Conservation (phyloP, 306 rosid species). For the Dalbergia cochinchinensis region DNA sequence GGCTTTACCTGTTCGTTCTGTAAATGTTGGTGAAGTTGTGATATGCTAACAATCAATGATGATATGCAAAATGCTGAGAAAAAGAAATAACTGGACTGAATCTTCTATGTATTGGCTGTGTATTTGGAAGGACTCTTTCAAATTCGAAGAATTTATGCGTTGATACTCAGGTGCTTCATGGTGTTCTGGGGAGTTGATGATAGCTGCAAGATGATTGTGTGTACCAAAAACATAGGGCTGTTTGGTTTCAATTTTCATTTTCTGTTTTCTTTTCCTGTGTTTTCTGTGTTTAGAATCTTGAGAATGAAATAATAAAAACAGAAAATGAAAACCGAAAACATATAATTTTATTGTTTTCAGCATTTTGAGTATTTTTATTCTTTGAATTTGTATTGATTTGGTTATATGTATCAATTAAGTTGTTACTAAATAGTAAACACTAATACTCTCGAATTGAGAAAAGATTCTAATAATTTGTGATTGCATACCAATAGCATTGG, state of each 20-base stretch:
- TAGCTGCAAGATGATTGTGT: neutral
- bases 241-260: too few relatives aligned
- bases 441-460: neutral
- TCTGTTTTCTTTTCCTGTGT: too few relatives aligned
- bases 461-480: neutral
- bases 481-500: too few relatives aligned
- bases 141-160: neutral
- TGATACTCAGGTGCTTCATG: neutral
- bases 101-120: slow-evolving; percentile 3
- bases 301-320: too few relatives aligned
- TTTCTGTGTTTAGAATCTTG: too few relatives aligned
- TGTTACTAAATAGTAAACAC: neutral
- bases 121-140: slow-evolving; percentile 10
- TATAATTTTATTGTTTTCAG: too few relatives aligned
- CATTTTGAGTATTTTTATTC: neutral
- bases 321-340: too few relatives aligned
- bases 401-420: neutral
- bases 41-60: neutral
- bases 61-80: neutral
- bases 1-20: neutral
- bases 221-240: neutral
- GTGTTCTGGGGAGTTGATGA: neutral
- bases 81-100: neutral
- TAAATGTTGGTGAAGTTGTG: slow-evolving; percentile 30
- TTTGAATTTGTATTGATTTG: neutral